These are phyloP conservation scores for Epichloe hybrida DNA, from an alignment of 2,329 filamentous ascomycete species.

Conservation along the genomic window DNA sequence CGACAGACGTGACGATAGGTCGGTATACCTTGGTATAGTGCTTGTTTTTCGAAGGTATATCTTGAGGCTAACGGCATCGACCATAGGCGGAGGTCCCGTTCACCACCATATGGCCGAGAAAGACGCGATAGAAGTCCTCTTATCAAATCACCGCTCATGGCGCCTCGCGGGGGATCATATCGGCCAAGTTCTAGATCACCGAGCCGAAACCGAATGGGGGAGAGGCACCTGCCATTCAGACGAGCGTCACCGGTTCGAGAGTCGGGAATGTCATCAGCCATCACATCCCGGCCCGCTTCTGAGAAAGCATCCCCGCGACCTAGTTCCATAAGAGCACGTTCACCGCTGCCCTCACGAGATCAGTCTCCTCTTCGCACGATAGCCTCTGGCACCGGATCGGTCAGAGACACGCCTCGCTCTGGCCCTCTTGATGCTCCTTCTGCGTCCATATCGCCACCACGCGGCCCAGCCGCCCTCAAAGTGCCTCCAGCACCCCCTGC, in stretches of 20 bases:
- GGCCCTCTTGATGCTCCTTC: constrained; percentile 16
- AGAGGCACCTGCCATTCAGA: constrained; percentile 29
- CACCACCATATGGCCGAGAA: constrained; percentile 34
- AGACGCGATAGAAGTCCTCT: constrained; percentile 23
- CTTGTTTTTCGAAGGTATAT: not conserved
- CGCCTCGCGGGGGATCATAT: constrained; percentile 30
- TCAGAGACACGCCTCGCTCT: constrained; percentile 16
- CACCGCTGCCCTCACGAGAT: constrained; percentile 31
- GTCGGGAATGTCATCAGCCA: constrained; percentile 34
- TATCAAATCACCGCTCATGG: constrained; percentile 15
- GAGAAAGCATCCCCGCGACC: constrained; percentile 40
- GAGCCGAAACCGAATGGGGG: constrained; percentile 29
- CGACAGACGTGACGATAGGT: constrained; percentile 30
- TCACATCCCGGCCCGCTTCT: constrained; percentile 37
- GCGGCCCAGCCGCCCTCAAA: constrained; percentile 40
- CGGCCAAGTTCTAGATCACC: constrained; percentile 38
- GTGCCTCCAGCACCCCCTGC: constrained; percentile 33
- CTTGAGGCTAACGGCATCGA: constrained; percentile 8
- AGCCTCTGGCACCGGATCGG: constrained; percentile 11
- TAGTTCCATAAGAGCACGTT: constrained; percentile 31
- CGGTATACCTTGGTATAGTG: not conserved
- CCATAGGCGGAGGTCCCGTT: constrained; percentile 39
- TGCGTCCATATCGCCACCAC: constrained; percentile 33
- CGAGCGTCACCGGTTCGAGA: constrained; percentile 36
- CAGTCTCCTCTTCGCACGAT: constrained; percentile 20